Base-by-base conservation (phyloP, 108 stramenopile genomes). In the Pseudonitzschia pungens region DNA sequence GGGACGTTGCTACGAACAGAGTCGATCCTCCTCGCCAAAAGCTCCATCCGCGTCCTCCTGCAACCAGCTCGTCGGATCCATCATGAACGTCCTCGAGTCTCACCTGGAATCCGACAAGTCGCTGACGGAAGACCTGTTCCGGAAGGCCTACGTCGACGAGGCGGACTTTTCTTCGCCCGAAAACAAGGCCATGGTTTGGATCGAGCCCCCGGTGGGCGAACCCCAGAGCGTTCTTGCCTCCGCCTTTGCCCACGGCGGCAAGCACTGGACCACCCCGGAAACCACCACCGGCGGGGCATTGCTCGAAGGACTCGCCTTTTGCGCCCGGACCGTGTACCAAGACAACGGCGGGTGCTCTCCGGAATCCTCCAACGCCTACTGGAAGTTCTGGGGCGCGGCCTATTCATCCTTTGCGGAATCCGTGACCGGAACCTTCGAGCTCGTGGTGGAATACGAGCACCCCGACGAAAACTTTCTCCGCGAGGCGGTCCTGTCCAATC, bases 1-100 rank as follows among this genome's bases (percentile, higher is more conserved):
- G 45, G 69, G 69, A 2, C 69, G 69, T 10, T 70, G 69, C 22
- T 70, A 70, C n/a, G 69, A 70, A 7, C 52, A 20, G 15, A 5
- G 14, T 0, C 26, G 5, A 22, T 6, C 14, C 14, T 20, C 21
- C 21, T 27, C 21, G 10, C 55, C 21, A 20, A 10, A 20, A 20
- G 24, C 10, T 10, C 0, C 2, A 9, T 20, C 55, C 24, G 26
- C 52, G 5, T 0, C n/a, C 5, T 28, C 52, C 24, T 70, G 69
- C 32, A 27, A 29, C 24, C 4, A 11, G 24, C 7, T 70, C 21
- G 54, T 70, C 9, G 54, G 33, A 36, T 31, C 36, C 24, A 53
- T 70, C 54, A 32, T 70, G 69, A 41, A 32, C 33, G 0, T 70
- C 29, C 54, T 70, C 29, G 69, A 70, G 33, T 54, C 52, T 31